Base-by-base conservation (phyloP, 345 rosid genomes). In the Eucalyptus polybractea region DNA sequence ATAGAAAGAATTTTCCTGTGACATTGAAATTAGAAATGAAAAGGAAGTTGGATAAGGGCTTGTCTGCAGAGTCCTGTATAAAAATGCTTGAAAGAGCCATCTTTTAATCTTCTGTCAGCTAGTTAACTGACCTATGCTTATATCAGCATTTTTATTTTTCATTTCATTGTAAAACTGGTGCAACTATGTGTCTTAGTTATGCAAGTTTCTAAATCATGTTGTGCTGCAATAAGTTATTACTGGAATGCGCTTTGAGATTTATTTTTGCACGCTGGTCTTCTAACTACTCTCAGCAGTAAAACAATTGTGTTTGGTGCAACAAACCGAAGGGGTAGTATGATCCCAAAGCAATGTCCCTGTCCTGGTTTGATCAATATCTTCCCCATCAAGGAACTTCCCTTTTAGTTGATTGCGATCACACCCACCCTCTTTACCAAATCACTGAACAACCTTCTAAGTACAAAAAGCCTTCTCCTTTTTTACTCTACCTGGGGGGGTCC, bases 251-350 rank as follows among this genome's bases (percentile, higher is more conserved):
- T 19, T 21, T 50, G 24, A 54, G 58, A 88, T 29, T 88, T 47
- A 62, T 86, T n/a, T 67, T 67, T 81, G 51, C 94, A 97, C 97
- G 95, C 99, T 86, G 99, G 99, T 86, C 98, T 97, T 86, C 98
- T 97, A 40, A 97, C 99, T 31, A 96, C 97, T 62, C 97, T 97
- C 88, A 96, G 95, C 93, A 96, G 97, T 16, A 94, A 92, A 93
- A 97, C 99, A 90, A 91, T 96, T 86, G 98, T 96, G 69, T 96
- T 96, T 88, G 99, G 99, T 87, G 99, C 99, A 50, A 96, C 99
- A 92, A 97, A 97, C 98, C 99, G 65, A 97, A 97, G 93, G 99
- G 97, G 56, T 97, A 97, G 56, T 97, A 96, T 93, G 99, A 97
- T 93, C 98, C 97, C 86, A 96, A 96, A 94, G 86, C 99, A 96